phyloP scores from a whole-genome alignment of 176 grass and related monocot species.

The Phyllostachys edulis region DNA sequence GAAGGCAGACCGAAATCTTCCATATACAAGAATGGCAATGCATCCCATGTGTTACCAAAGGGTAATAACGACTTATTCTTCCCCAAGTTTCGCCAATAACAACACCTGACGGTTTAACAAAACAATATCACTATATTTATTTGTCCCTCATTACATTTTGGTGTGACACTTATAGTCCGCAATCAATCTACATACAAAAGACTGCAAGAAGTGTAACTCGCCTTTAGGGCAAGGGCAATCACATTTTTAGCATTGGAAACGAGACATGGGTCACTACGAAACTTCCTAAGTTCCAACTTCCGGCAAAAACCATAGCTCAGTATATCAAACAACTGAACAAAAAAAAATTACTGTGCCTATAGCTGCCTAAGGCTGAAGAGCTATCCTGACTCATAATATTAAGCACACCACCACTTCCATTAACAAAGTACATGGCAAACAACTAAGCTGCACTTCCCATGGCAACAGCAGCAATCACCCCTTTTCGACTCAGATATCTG shows the following conservation, averaged over 20 bases:
- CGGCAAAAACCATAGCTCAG: neutral
- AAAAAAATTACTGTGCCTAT: neutral
- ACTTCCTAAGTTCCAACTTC: neutral
- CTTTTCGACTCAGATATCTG: neutral
- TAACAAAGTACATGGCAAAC: neutral
- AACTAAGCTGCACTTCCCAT: neutral
- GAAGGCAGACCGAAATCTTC: neutral
- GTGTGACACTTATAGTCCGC: neutral
- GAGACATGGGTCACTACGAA: neutral
- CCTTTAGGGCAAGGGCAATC: neutral
- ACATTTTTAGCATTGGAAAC: neutral
- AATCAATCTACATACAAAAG: neutral
- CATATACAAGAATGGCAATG: neutral
- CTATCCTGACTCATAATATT: neutral
- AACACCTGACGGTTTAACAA: neutral
- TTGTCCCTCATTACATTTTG: neutral
- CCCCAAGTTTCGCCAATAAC: neutral
- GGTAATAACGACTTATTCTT: neutral
- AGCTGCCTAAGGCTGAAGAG: neutral
- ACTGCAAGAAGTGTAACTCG: neutral
- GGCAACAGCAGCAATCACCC: neutral
- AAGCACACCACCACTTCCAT: neutral
- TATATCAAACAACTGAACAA: neutral
- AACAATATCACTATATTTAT: neutral
- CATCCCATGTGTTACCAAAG: neutral